Evolutionary conservation across 148 eudicot species (phyloP), one percentile per base, ranked within the genome.

Genomic region (Rhododendron ferrugineum): DNA sequence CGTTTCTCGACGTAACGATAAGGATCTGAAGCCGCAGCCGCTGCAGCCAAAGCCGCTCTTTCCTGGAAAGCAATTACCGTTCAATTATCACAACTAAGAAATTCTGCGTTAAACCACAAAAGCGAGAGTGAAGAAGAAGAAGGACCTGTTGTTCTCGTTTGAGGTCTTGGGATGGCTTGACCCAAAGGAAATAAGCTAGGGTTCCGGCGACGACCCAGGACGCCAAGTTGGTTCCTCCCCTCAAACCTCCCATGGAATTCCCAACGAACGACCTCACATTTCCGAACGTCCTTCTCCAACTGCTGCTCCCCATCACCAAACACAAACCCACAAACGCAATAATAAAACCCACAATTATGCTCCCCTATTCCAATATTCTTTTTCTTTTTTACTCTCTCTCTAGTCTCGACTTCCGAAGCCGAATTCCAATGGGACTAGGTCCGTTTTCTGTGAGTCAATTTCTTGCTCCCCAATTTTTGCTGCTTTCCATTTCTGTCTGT

Each of bases 191-290:
- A 87, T 95, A 93, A 6, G 96, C 98, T 83, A 95, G 88, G 84
- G 95, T 93, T 84, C 98, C 98, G 83, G 98, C 98, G 64, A 93
- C 98, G 13, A 88, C 88, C 98, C 98, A 95, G 0, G 98, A 90
- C 37, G 98, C 96, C 47, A 95, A 81, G 47, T 90, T 94, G 85
- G 87, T 73, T 28, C 92, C 91, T 6, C 96, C 98, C 80, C 92
- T 85, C 23, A 94, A 84, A 20, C 98, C 95, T 37, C 98, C 96
- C 92, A 90, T 91, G 11, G 94, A 88, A 87, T 95, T 95, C 42
- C 95, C 95, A 6, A 93, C 20, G 72, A 95, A 89, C 0, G 96
- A 91, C 60, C 95, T 88, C 81, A 90, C 89, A 75, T 92, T 93
- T 0, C 92, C 93, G 2, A 88, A 13, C 40, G 87, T 74, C 82